Evolutionary conservation across 2,329 filamentous ascomycete genomes (phyloP).

Genomic region (Dactylellina haptotyla): DNA sequence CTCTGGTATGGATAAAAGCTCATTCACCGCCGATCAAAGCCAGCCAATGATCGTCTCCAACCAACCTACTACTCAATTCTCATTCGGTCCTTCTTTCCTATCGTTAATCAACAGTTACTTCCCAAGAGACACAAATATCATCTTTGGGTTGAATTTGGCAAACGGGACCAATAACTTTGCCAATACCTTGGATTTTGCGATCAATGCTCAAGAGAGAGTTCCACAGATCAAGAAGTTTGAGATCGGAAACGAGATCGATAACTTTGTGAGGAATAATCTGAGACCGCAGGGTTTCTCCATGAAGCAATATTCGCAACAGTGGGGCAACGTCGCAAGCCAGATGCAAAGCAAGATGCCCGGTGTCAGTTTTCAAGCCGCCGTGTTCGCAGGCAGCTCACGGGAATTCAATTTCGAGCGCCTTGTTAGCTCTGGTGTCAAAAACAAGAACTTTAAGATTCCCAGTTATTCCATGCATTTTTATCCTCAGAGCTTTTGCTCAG

Average conservation of each 20-base stretch:
- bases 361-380: constrained; percentile 34
- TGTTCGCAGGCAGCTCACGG: constrained; percentile 11
- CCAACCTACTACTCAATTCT: constrained; percentile 4
- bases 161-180: constrained; percentile 36
- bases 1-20: constrained; percentile 42
- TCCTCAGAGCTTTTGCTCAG: constrained; percentile 36
- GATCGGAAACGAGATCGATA: constrained; percentile 47
- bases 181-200: constrained; percentile 41
- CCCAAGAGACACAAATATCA: constrained; percentile 38
- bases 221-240: constrained; percentile 36
- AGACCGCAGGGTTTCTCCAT: constrained; percentile 8
- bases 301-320: constrained; percentile 20
- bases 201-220: constrained; percentile 14
- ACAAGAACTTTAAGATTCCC: constrained; percentile 30
- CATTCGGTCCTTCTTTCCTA: constrained; percentile 25
- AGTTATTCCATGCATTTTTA: constrained; percentile 43
- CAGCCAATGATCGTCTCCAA: constrained; percentile 1
- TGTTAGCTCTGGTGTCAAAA: constrained; percentile 19
- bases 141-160: constrained; percentile 37
- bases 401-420: constrained; percentile 13
- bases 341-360: constrained; percentile 11
- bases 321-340: constrained; percentile 20
- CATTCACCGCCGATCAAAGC: constrained; percentile 2
- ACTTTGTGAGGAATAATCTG: constrained; percentile 22
- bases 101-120: constrained; percentile 21